Conservation (phyloP, 2,329 filamentous ascomycete species). For the Scolecobasidium constrictum region DNA sequence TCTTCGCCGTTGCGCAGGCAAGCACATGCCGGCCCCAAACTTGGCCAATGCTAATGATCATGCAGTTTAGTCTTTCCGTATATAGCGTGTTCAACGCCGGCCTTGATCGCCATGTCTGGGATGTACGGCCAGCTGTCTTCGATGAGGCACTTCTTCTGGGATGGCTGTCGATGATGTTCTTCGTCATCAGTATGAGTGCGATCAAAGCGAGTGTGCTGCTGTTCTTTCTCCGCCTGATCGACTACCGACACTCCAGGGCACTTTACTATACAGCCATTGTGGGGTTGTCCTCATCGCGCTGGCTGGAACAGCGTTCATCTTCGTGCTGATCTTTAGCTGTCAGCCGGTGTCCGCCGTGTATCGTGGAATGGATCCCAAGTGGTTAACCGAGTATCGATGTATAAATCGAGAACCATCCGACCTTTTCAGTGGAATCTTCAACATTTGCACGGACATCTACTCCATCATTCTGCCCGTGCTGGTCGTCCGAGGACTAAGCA, state of each 20-base stretch:
- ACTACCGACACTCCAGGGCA: constrained; percentile 10
- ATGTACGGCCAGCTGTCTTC: not conserved
- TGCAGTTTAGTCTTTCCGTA: not conserved
- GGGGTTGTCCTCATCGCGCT: constrained; percentile 15
- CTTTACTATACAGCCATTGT: constrained; percentile 16
- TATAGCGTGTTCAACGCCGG: constrained; percentile 1
- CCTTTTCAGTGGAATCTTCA: constrained; percentile 13
- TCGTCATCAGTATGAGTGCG: constrained; percentile 17
- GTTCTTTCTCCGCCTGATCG: constrained; percentile 21
- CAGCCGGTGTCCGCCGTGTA: constrained; percentile 22
- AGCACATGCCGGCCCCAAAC: too few relatives aligned
- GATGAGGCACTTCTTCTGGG: constrained; percentile 1
- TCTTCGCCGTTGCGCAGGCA: too few relatives aligned
- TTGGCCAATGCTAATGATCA: too few relatives aligned
- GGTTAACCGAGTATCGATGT: constrained; percentile 10
- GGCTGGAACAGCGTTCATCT: constrained; percentile 15
- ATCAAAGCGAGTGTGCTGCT: constrained; percentile 21
- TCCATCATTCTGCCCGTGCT: constrained; percentile 14
- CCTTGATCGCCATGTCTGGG: constrained; percentile 10
- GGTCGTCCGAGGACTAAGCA: constrained; percentile 13
- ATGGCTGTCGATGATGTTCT: constrained; percentile 16
- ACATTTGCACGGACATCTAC: constrained; percentile 15
- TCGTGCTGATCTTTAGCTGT: constrained; percentile 19
- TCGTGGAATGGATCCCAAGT: constrained; percentile 18
- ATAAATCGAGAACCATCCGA: constrained; percentile 13